Percentiles rank a stretch among this genome's conserved stretches.
phyloP scores from a whole-genome alignment of 768 basidiomycete species.

The Termitomyces titanicus region DNA sequence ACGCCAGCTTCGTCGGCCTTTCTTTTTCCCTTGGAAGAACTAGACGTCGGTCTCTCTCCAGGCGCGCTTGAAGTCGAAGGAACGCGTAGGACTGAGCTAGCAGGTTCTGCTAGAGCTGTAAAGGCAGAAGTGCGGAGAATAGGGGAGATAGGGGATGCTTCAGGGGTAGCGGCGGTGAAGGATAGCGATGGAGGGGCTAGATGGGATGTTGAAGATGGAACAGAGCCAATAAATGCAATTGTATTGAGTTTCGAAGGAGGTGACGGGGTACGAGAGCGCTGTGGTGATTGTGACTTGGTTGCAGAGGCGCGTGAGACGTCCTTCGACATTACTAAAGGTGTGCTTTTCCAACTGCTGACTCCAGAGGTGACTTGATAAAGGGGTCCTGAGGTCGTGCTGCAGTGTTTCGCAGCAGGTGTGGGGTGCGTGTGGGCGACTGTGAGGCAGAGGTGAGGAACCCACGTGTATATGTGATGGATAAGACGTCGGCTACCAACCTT shows the following conservation, averaged over 20 bases:
- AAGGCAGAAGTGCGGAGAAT: slow-evolving; percentile 20
- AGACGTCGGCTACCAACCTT: slow-evolving; percentile 23
- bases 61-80: slow-evolving; percentile 25
- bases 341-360: slow-evolving; percentile 15
- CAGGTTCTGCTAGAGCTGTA: slow-evolving; percentile 24
- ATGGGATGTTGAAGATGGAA: slow-evolving; percentile 26
- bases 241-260: slow-evolving; percentile 26
- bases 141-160: slow-evolving; percentile 33
- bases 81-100: slow-evolving; percentile 23
- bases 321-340: slow-evolving; percentile 15
- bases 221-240: slow-evolving; percentile 16
- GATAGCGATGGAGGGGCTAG: slow-evolving; percentile 35
- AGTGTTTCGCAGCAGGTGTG: slow-evolving; percentile 27
- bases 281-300: slow-evolving; percentile 19
- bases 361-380: slow-evolving; percentile 11
- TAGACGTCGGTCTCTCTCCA: slow-evolving; percentile 29
- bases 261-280: slow-evolving; percentile 18
- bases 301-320: slow-evolving; percentile 2
- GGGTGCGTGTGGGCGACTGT: slow-evolving; percentile 31
- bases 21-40: slow-evolving; percentile 56
- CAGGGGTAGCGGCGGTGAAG: slow-evolving; percentile 38
- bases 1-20: slow-evolving; percentile 65
- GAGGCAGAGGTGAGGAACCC: slow-evolving; percentile 11
- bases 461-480: slow-evolving; percentile 8
- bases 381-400: slow-evolving; percentile 11